Percentiles rank a stretch among this genome's conserved stretches.
These are phyloP conservation scores for Botrytis tulipae DNA, from an alignment of 2,329 filamentous ascomycete genomes.

Conservation along the genomic window DNA sequence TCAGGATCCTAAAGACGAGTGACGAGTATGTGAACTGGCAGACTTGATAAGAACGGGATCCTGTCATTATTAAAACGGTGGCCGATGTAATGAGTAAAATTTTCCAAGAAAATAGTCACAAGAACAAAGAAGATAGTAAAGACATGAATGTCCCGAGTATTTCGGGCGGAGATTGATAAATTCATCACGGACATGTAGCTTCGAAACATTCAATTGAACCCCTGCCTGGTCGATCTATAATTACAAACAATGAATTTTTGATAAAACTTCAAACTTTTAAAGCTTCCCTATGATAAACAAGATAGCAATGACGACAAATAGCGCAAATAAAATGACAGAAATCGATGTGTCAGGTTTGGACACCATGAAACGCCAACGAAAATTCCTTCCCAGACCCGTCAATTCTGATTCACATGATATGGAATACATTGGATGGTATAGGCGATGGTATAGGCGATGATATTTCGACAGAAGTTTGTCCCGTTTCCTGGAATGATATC, in stretches of 20 bases:
- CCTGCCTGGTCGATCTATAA: background rate
- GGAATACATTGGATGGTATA: background rate
- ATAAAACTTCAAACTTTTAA: background rate
- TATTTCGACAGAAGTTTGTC: too few species aligned
- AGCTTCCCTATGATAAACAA: background rate
- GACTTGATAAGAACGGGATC: too few species aligned
- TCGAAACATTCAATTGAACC: background rate
- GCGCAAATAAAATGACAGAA: background rate
- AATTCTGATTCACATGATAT: slow-evolving; percentile 4
- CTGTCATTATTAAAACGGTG: too few species aligned
- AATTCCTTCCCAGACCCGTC: background rate
- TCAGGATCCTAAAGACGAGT: background rate
- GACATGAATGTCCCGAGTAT: background rate
- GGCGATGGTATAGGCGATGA: too few species aligned
- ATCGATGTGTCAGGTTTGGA: background rate
- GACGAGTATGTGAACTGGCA: background rate
- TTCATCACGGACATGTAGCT: background rate
- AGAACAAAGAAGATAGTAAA: background rate
- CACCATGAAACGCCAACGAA: slow-evolving; percentile 2
- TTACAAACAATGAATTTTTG: background rate
- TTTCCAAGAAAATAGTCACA: too few species aligned
- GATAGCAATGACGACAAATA: background rate
- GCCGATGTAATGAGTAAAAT: fast-evolving
- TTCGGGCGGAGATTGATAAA: background rate
- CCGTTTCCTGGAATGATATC: background rate